phyloP scores from a whole-genome alignment of 2,329 filamentous ascomycete species.

The Hypoxylon sp. region DNA sequence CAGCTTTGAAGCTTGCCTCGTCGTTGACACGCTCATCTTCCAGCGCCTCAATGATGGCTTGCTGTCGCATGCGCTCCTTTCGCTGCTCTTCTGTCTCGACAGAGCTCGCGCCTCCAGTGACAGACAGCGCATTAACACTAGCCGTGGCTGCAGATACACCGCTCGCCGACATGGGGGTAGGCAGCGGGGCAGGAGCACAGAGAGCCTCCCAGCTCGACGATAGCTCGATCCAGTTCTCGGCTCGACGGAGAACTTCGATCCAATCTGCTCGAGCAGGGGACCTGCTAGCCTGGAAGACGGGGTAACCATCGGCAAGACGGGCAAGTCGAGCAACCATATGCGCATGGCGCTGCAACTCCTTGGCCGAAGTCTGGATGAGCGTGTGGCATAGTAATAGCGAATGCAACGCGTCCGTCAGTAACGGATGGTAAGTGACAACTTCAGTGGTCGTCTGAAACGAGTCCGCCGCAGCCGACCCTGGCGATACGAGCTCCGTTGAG shows the following conservation, averaged over 20 bases:
- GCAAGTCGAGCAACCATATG: constrained; percentile 83
- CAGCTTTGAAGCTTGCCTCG: constrained; percentile 73
- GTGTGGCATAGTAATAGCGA: constrained; percentile 81
- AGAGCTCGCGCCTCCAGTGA: constrained; percentile 49
- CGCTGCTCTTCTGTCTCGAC: constrained; percentile 66
- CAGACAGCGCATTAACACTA: constrained; percentile 54
- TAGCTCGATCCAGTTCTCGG: constrained; percentile 77
- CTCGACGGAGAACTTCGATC: constrained; percentile 78
- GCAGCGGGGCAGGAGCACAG: constrained; percentile 71
- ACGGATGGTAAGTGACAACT: constrained; percentile 82
- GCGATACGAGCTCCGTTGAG: constrained; percentile 54
- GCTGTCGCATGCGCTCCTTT: constrained; percentile 70
- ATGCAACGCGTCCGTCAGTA: constrained; percentile 83
- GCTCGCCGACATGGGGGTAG: constrained; percentile 48
- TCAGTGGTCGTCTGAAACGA: constrained; percentile 61
- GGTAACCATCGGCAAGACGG: constrained; percentile 81
- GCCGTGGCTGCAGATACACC: constrained; percentile 48
- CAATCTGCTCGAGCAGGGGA: constrained; percentile 82
- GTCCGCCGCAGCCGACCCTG: constrained; percentile 47
- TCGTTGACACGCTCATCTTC: constrained; percentile 76
- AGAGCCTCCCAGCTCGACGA: constrained; percentile 76
- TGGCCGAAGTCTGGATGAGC: constrained; percentile 82
- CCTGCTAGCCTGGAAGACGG: constrained; percentile 79
- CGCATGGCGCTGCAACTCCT: constrained; percentile 82
- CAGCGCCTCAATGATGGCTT: constrained; percentile 75